Base-by-base conservation (phyloP, 1,284 basidiomycete species). In the Peniophora sp. region DNA sequence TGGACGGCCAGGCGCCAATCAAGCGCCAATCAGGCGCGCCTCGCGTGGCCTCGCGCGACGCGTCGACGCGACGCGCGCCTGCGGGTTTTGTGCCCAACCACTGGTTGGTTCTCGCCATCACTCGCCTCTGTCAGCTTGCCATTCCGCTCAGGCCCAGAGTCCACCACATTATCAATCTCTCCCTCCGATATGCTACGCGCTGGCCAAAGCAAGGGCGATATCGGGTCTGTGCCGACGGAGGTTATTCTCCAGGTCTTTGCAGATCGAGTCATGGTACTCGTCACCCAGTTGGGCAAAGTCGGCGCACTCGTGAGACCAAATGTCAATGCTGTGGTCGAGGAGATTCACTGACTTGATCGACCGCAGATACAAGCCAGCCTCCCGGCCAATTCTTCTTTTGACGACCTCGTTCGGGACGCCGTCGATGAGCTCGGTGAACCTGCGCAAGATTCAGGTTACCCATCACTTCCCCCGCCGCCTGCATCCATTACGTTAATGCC, bases 291-390 rank as follows among this genome's bases (percentile, higher is more conserved):
- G 49, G 89, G 88, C 24, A 93, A 92, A 78, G 83, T 95, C 12
- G 93, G 92, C 51, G 85, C 78, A 61, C 63, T 97, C 68, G 90
- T 94, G 62, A 62, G 70, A 69, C 36, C 32, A 39, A 34, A 51
- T 48, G 23, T 34, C 41, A 34, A 51, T 48, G 23, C 35, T 45
- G 14, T 35, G 34, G n/a, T 48, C 20, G 23, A 45, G 10, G n/a
- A n/a, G n/a, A n/a, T n/a, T n/a, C n/a, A n/a, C n/a, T n/a, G n/a
- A n/a, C n/a, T n/a, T n/a, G n/a, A n/a, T n/a, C n/a, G n/a, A n/a
- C n/a, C n/a, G n/a, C n/a, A 92, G 92, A 88, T 92, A 35, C 90
- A 94, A 76, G 90, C 81, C 22, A 79, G 82, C 3, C 76, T 94
- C 22, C 86, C 92, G 3, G 64, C 77, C 2, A 83, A 84, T 1